Evolutionary conservation across 176 grass and related monocot species (phyloP).

Genomic region (Triticum aestivum): DNA sequence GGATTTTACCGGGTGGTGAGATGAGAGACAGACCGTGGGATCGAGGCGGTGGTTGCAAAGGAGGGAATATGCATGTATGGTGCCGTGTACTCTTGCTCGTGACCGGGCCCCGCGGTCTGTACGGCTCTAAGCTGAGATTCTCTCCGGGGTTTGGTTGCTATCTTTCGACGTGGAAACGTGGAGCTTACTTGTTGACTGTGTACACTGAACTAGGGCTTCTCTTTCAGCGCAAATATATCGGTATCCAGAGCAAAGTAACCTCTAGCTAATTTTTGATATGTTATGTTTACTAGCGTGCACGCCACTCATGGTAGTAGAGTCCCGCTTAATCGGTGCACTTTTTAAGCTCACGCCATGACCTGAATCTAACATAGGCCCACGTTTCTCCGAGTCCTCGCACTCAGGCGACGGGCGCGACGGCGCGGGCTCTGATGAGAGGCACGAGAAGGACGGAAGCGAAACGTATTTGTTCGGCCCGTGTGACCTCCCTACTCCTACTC

Average conservation of each 20-base stretch:
- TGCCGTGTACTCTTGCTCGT: background rate
- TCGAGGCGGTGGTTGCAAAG: background rate
- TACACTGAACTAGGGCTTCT: background rate
- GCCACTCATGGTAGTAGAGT: background rate
- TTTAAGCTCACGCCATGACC: background rate
- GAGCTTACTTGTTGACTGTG: background rate
- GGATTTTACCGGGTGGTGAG: slow-evolving; percentile 27
- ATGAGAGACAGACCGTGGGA: background rate
- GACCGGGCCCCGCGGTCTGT: background rate
- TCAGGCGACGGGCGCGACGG: background rate
- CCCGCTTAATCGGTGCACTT: background rate
- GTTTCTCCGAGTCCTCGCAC: background rate
- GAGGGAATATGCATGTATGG: slow-evolving; percentile 12
- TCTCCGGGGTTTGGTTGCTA: slow-evolving; percentile 6
- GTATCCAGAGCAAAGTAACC: background rate
- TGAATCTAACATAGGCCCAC: background rate
- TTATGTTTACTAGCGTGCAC: background rate
- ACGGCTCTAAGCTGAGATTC: slow-evolving; percentile 35
- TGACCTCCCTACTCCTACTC: slow-evolving; percentile 10
- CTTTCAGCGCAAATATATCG: background rate
- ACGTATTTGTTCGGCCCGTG: background rate
- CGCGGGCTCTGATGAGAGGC: background rate
- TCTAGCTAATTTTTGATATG: background rate
- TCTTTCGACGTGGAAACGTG: background rate
- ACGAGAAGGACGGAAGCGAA: background rate